Evolutionary conservation across 441 rosid species (phyloP), one percentile per base, ranked within the genome.

Genomic region (Pelargonium cotyledonis): DNA sequence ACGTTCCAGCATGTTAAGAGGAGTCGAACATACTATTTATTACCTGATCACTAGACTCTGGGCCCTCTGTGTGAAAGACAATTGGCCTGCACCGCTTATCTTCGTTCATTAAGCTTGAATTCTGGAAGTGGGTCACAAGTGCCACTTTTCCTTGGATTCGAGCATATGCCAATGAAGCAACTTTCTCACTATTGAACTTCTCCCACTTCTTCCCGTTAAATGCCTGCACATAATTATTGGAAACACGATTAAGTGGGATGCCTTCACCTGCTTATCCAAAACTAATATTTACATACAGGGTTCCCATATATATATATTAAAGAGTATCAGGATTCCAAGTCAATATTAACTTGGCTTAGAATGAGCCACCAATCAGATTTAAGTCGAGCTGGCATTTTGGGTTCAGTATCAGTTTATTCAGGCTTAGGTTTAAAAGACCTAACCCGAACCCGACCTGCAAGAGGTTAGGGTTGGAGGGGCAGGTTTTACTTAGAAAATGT

Each of bases 141-240:
- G 98, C 98, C 57, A 84, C 65, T 83, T 89, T 90, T 9, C 99
- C 99, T 80, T 95, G 99, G 72, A 95, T 95, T 70, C 99, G 82
- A 76, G 95, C 99, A 78, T 95, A 95, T 15, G 99, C 98, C 79
- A 95, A 79, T 5, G 97, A 88, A 64, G 99, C 99, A 73, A 95
- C 98, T 79, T 95, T 95, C 81, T 95, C 99, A 31, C 99, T 95
- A 78, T 92, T 95, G 76, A 95, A 95, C 85, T 95, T 95, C 83
- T 92, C 98, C 99, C 99, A 95, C 83, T 85, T 95, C 85, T 95
- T 95, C 70, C 99, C 98, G 76, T 92, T 89, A 79, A 95, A 88
- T 53, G 96, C 92, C 99, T 95, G 79, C 72, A 75, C 7, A 61
- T 63, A 29, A 5, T 35, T 35, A 44, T 65, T 1, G 35, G 21